Base-by-base conservation (phyloP, 805 yeast genomes). In the Myxozyma monticola region DNA sequence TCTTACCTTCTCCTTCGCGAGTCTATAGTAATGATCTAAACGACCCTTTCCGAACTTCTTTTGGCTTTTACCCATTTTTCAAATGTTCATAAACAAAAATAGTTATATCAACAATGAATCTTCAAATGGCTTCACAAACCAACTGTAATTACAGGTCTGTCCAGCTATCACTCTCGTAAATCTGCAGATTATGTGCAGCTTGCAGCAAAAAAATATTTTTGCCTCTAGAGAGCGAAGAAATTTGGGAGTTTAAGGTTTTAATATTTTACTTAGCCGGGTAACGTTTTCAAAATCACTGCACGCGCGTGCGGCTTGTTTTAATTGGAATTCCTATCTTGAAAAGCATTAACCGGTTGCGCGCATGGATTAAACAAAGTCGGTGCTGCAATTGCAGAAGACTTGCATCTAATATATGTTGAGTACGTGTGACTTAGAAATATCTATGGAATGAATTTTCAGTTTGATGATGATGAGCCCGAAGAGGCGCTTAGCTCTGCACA, bases 11-110 rank as follows among this genome's bases (percentile, higher is more conserved):
- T 93, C 99, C 68, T 93, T 93, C 30, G 99, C 99, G 31, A 93
- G 80, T 68, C 80, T 85, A 70, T 93, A 93, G 85, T 93, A 93
- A 63, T 91, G 85, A 75, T 93, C 99, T 69, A 93, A 83, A 83
- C 99, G 97, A 76, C 99, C 99, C 78, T 93, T 91, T 70, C 95
- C 88, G 67, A 54, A 48, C 47, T 57, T 57, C 46, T 57, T 57
- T 43, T 57, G 61, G 5, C 48, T 45, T 30, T 57, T 57, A 7
- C 61, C 61, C 61, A 57, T 57, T 21, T 17, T 45, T 28, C 9
- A 14, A 14, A 14, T 10, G 14, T 28, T 28, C 31, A 10, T 14
- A 10, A 9, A 10, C 14, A 14, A 28, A 28, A 10, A 14, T 14
- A 10, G 14, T 28, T 28, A 28, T 14, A 10, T 28, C 14, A 28